A percentile compares a stretch with the other conserved stretches of the same genome.
Evolutionary conservation across 129 eudicot genomes (phyloP).

Genomic region (Centaurea solstitialis): DNA sequence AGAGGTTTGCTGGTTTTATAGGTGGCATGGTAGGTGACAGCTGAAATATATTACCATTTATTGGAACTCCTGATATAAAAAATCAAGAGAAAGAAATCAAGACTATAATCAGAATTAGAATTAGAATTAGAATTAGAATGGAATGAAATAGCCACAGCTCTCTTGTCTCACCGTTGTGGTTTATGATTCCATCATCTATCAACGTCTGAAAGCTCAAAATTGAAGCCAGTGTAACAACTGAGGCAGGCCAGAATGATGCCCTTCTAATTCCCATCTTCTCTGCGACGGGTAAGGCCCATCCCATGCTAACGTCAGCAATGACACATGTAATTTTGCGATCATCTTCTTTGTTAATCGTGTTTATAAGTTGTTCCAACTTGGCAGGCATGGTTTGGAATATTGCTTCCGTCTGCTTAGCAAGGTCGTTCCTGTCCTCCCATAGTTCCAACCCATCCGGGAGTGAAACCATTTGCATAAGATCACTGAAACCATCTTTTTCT

Average conservation of each 20-base stretch:
- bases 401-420: not conserved
- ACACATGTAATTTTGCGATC: conserved; percentile 37
- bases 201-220: conserved; percentile 36
- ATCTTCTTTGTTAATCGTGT: conserved; percentile 17
- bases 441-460: conserved; percentile 40
- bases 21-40: conserved; percentile 37
- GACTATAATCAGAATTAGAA: not conserved
- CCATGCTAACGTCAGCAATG: conserved; percentile 43
- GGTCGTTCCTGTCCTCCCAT: conserved; percentile 27
- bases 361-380: conserved; percentile 30
- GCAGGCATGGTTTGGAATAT: conserved; percentile 27
- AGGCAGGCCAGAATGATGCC: conserved; percentile 30
- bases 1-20: conserved; percentile 24
- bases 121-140: not conserved
- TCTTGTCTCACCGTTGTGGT: conserved; percentile 27
- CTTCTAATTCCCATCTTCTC: conserved; percentile 31
- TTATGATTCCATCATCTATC: conserved; percentile 33
- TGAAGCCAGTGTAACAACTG: conserved; percentile 31
- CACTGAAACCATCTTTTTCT: conserved; percentile 9
- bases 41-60: conserved; percentile 28
- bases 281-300: conserved; percentile 30
- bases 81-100: not conserved
- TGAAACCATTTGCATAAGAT: conserved; percentile 29
- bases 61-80: conserved; percentile 34
- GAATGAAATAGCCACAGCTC: not conserved